These are phyloP conservation scores for Amylocystis lapponica DNA, from an alignment of 768 basidiomycete species.

Conservation along the genomic window DNA sequence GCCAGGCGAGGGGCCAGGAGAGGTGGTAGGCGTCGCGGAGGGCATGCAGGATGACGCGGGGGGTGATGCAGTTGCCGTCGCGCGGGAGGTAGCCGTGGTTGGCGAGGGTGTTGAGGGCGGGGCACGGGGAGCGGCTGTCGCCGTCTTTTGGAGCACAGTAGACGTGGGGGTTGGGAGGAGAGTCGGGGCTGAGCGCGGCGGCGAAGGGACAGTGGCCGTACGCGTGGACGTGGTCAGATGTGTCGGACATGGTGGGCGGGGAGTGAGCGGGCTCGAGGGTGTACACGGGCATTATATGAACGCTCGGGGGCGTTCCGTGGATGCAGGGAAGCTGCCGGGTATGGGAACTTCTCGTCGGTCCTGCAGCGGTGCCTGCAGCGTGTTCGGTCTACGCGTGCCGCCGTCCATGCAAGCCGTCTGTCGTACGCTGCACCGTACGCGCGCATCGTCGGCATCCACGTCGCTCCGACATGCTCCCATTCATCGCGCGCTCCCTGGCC, in stretches of 20 bases:
- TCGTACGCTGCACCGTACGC: background rate
- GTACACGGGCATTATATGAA: background rate
- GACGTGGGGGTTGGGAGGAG: constrained; percentile 6
- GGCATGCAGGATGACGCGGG: constrained; percentile 10
- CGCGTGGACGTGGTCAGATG: constrained; percentile 1
- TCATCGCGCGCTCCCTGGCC: too few relatives aligned
- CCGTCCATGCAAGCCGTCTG: background rate
- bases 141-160: constrained; percentile 6
- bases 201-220: constrained; percentile 1
- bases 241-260: background rate
- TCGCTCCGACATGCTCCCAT: too few relatives aligned
- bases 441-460: background rate
- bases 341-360: background rate
- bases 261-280: background rate
- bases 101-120: constrained; percentile 50
- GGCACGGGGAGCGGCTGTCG: constrained; percentile 36
- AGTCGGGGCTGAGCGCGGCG: constrained; percentile 1
- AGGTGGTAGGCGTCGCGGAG: constrained; percentile 16
- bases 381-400: background rate
- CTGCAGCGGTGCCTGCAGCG: background rate
- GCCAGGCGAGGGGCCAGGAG: constrained; percentile 15
- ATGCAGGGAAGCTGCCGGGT: background rate
- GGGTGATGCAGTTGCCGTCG: constrained; percentile 17
- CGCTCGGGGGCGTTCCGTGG: background rate
- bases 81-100: constrained; percentile 46